Evolutionary conservation across 2,329 filamentous ascomycete genomes (phyloP), one percentile per base, ranked within the genome.

Genomic region (Plenodomus tracheiphilus): DNA sequence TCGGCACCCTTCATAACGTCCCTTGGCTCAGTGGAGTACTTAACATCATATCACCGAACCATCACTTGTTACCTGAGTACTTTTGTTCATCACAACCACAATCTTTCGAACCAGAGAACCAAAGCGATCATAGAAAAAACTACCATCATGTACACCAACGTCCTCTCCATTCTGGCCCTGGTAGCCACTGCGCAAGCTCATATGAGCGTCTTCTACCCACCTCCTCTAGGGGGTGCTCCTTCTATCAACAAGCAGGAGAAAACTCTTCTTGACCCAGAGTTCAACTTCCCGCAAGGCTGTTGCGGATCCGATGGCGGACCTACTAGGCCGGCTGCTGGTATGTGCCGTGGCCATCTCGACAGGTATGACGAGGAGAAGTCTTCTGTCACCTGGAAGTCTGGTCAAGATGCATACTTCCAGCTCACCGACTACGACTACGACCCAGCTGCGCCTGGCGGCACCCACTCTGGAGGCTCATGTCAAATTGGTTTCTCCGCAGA

Each of bases 391-490:
- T 79, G 77, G 76, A 47, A 62, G 17, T 67, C 75, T 4, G 76
- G 76, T 11, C 72, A 69, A 43, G 68, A 62, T 22, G 74, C 74
- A 41, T 72, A 73, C 51, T 79, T 74, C 61, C 52, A 66, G 43
- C 56, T 60, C 21, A 55, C 61, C 8, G 61, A 70, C 34, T 72
- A 71, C 51, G 76, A 72, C 48, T 55, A 66, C 25, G 59, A 58
- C 43, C 44, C 58, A 2, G 58, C 56, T 15, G 56, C 61, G 1
- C 63, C 67, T 34, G 64, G 64, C 2, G 65, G 73, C 13, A 79
- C 74, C 35, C 77, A 79, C 54, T 76, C 70, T 44, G 77, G 77
- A 43, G 77, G 77, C 28, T 74, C 70, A 9, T 79, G 77, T 58
- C 76, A 79, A 54, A 72, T 76, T 8, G 77, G 76, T 6, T 74